Evolutionary conservation across 768 basidiomycete species (phyloP).

Genomic region (Tulasnella sp.): DNA sequence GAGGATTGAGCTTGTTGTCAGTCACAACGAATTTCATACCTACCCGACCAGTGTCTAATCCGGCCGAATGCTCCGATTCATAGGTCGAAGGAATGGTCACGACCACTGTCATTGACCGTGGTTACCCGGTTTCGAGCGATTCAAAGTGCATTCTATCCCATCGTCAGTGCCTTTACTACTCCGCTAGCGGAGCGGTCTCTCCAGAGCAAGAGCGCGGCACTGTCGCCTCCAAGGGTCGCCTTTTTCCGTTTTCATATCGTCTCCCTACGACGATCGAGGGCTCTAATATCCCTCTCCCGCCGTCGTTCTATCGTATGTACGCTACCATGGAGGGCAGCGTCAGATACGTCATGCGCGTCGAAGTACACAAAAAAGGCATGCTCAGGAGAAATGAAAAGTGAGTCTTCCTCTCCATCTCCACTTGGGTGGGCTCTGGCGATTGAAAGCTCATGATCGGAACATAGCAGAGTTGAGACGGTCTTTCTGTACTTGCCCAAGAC

Average conservation of each 20-base stretch:
- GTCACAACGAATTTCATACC: background rate
- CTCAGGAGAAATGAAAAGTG: background rate
- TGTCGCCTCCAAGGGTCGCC: background rate
- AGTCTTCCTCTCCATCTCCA: background rate
- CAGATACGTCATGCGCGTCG: background rate
- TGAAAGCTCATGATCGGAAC: background rate
- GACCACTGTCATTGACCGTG: background rate
- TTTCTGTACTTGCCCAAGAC: constrained; percentile 3
- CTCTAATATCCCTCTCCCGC: background rate
- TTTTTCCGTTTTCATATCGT: background rate
- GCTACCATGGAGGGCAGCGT: background rate
- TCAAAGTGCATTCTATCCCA: background rate
- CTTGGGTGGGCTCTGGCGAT: background rate
- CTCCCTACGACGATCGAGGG: background rate
- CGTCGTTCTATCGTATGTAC: background rate
- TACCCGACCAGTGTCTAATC: background rate
- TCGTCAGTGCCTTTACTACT: background rate
- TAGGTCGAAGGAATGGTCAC: background rate
- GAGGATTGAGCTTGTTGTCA: background rate
- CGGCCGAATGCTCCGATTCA: background rate
- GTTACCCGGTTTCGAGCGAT: background rate
- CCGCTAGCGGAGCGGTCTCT: background rate
- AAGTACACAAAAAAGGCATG: background rate
- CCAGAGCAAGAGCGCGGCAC: background rate
- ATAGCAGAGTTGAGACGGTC: background rate